A percentile compares a stretch with the other conserved stretches of the same genome.
phyloP scores from a whole-genome alignment of 1,284 basidiomycete genomes.

The Irpex rosettiformis region DNA sequence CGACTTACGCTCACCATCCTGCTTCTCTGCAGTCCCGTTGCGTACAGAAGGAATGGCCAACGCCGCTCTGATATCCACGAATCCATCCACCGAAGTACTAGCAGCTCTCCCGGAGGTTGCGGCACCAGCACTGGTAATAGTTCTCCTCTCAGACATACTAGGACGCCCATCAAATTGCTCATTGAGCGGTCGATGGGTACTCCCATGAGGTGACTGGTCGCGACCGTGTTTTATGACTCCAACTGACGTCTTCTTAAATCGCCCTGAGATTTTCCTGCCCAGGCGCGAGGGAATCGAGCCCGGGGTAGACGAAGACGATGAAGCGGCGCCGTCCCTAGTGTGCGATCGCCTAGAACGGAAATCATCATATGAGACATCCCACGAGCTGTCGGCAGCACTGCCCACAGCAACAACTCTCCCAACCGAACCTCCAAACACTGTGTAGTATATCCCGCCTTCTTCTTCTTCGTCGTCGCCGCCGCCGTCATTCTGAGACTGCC shows the following conservation, averaged over 20 bases:
- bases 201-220: conserved; percentile 16
- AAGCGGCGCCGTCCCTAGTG: background rate
- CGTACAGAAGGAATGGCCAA: conserved; percentile 12
- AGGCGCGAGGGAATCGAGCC: conserved; percentile 24
- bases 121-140: conserved; percentile 16
- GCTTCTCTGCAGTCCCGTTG: conserved; percentile 13
- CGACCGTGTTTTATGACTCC: conserved; percentile 17
- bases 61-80: conserved; percentile 18
- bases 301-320: conserved; percentile 6
- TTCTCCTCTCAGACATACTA: conserved; percentile 32
- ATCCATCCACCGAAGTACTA: conserved; percentile 26
- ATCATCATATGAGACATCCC: conserved; percentile 15
- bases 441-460: conserved; percentile 43
- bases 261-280: conserved; percentile 46
- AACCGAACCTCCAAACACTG: conserved; percentile 46
- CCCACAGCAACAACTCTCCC: conserved; percentile 44
- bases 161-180: conserved; percentile 24
- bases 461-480: conserved; percentile 19
- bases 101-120: conserved; percentile 9
- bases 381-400: conserved; percentile 35
- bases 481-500: background rate
- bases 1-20: conserved; percentile 3
- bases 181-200: background rate
- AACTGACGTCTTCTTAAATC: conserved; percentile 33
- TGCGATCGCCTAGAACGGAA: background rate